Conservation (phyloP, 129 eudicot species). For the Apium graveolens region DNA sequence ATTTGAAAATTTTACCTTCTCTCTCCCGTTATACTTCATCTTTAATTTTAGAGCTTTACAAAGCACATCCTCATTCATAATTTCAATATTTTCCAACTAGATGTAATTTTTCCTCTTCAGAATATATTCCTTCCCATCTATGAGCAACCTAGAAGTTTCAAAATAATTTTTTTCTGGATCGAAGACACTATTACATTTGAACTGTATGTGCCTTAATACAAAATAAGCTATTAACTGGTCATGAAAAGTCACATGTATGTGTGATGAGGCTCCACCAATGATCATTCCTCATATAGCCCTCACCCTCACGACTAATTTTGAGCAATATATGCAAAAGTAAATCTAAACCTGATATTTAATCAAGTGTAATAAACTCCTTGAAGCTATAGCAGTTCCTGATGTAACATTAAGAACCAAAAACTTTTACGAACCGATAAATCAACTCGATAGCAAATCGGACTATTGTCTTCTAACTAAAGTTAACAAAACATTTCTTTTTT, state of each 20-base stretch:
- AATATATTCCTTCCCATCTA: background rate
- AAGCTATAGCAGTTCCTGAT: background rate
- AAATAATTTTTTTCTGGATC: background rate
- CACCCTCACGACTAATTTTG: background rate
- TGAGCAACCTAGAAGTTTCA: background rate
- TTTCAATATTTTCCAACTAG: background rate
- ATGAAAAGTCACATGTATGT: background rate
- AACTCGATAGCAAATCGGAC: background rate
- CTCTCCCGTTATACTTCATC: background rate
- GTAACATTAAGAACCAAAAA: background rate
- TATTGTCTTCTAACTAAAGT: background rate
- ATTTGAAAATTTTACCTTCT: background rate
- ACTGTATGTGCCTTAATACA: too few relatives aligned
- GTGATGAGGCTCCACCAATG: background rate
- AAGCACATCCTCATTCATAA: background rate
- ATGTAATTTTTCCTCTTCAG: background rate
- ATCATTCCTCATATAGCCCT: background rate
- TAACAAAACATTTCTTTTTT: background rate
- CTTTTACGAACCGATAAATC: background rate
- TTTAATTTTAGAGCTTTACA: background rate
- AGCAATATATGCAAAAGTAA: background rate
- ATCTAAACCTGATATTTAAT: background rate
- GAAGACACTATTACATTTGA: background rate
- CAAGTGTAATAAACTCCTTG: background rate
- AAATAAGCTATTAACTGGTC: background rate